Percentiles rank a stretch among this genome's conserved stretches.
These are phyloP conservation scores for Populus ilicifolia DNA, from an alignment of 345 rosid species.

Conservation along the genomic window DNA sequence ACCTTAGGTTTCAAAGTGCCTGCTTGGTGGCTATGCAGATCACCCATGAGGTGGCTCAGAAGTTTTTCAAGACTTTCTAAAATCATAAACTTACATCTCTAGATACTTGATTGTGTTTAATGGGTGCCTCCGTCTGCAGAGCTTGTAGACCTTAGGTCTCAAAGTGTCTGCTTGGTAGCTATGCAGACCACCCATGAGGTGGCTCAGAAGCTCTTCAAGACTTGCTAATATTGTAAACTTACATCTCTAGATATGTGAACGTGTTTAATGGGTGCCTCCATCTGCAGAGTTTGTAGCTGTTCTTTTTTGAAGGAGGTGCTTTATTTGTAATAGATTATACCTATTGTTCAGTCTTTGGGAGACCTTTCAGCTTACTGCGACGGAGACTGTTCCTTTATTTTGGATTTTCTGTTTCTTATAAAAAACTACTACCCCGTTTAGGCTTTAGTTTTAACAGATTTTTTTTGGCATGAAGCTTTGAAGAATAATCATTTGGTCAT, in stretches of 20 bases:
- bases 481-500: neutral
- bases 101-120: neutral
- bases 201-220: conserved; percentile 6
- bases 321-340: neutral
- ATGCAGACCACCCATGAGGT: neutral
- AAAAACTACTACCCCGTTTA: neutral
- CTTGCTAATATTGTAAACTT: neutral
- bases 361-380: neutral
- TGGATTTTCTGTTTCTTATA: neutral
- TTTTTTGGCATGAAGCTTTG: neutral
- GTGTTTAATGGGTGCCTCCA: neutral
- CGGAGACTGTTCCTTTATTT: neutral
- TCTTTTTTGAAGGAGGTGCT: neutral
- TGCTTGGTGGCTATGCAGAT: neutral
- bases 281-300: neutral
- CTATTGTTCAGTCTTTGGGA: neutral
- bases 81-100: neutral
- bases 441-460: neutral
- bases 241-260: neutral
- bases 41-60: neutral
- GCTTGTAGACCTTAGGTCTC: neutral
- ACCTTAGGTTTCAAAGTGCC: neutral
- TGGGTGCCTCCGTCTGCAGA: neutral
- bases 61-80: neutral
- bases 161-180: neutral